phyloP scores from a whole-genome alignment of 2,329 filamentous ascomycete species.

The Verticillium klebahnii region DNA sequence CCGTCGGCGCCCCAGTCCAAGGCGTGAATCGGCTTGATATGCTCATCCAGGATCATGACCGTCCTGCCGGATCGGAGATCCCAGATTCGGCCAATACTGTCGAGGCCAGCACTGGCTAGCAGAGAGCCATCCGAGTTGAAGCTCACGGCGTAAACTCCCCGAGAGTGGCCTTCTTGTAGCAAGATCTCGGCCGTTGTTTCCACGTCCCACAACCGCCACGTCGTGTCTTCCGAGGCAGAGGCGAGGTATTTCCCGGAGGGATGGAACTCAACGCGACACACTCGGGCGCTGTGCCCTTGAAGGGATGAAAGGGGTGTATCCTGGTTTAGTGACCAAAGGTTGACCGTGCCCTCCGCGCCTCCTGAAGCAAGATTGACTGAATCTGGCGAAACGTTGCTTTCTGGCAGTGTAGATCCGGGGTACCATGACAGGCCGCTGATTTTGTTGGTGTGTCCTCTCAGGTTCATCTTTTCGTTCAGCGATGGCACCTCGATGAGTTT shows the following conservation, averaged over 20 bases:
- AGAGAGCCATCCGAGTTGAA: constrained; percentile 92
- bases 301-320: constrained; percentile 82
- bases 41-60: constrained; percentile 83
- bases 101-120: constrained; percentile 84
- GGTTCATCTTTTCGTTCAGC: constrained; percentile 67
- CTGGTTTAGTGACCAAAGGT: constrained; percentile 84
- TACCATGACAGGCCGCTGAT: constrained; percentile 90
- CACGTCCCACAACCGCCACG: constrained; percentile 95
- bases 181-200: constrained; percentile 78
- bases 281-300: constrained; percentile 77
- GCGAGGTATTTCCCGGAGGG: constrained; percentile 86
- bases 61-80: constrained; percentile 88
- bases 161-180: constrained; percentile 89
- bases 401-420: constrained; percentile 72
- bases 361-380: constrained; percentile 84
- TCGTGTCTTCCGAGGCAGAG: constrained; percentile 92
- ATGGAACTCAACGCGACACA: constrained; percentile 91
- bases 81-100: constrained; percentile 94
- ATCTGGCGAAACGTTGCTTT: constrained; percentile 64
- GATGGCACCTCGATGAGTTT: constrained; percentile 81
- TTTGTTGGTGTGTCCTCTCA: constrained; percentile 83
- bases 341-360: constrained; percentile 80
- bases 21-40: constrained; percentile 88
- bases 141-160: constrained; percentile 83
- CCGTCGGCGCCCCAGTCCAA: constrained; percentile 91